Percentiles rank a stretch among this genome's conserved stretches.
These are phyloP conservation scores for Epipyxis sp. DNA, from an alignment of 108 stramenopile genomes.

Conservation along the genomic window DNA sequence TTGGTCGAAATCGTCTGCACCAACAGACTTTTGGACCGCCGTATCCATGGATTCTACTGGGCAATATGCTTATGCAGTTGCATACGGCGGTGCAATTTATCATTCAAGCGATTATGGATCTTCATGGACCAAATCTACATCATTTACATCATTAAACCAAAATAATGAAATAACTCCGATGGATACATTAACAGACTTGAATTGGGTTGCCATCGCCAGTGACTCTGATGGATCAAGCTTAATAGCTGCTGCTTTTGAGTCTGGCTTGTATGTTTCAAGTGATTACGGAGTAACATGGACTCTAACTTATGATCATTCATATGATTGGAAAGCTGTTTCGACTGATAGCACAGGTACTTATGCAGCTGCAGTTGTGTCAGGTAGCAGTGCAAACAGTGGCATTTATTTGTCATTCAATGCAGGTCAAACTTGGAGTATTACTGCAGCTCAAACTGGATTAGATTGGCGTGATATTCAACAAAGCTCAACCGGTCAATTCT, in stretches of 20 bases:
- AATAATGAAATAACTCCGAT: no score
- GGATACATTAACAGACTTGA: no score
- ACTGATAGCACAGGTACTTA: not conserved
- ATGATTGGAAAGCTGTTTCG: not conserved
- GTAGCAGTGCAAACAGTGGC: not conserved
- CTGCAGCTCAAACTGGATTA: no score
- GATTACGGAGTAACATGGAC: not conserved
- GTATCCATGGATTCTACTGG: not conserved
- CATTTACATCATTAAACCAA: no score
- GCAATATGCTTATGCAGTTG: not conserved
- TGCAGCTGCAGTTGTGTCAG: not conserved
- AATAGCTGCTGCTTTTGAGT: not conserved
- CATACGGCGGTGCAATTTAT: not conserved
- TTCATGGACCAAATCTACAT: not conserved
- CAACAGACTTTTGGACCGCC: constrained; percentile 1
- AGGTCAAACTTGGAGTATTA: no score
- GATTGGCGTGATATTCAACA: not conserved
- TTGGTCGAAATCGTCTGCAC: not conserved
- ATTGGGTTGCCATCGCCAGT: not conserved
- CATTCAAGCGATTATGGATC: not conserved
- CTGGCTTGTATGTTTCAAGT: not conserved
- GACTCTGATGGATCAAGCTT: not conserved
- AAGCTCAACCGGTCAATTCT: not conserved
- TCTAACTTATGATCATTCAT: not conserved
- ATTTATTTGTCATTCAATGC: no score